Evolutionary conservation across 768 basidiomycete species (phyloP).

Genomic region (Candolleomyces eurysporus): DNA sequence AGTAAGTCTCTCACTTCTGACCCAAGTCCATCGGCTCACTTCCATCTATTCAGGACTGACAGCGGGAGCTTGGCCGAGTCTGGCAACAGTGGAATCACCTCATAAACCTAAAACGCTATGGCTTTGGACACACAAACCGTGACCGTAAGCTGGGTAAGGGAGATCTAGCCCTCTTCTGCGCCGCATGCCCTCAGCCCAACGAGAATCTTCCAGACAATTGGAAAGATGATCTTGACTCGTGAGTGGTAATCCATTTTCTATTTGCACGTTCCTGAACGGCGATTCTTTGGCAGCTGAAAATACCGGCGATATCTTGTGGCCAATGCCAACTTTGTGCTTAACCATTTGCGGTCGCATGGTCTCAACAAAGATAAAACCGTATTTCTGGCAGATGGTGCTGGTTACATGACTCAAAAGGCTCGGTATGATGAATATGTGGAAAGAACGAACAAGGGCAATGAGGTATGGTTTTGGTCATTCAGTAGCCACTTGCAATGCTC

Average conservation of each 20-base stretch:
- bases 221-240: not conserved
- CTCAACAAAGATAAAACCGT: not conserved
- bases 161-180: slow-evolving; percentile 15
- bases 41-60: not conserved
- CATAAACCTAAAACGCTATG: slow-evolving; percentile 13
- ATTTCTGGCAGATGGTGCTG: not conserved
- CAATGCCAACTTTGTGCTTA: not conserved
- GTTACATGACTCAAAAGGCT: not conserved
- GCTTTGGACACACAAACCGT: slow-evolving; percentile 11
- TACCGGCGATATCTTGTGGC: not conserved
- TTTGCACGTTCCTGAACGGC: not conserved
- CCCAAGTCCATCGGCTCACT: no score
- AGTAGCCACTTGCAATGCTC: no score
- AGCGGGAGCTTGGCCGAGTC: not conserved
- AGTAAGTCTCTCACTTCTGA: no score
- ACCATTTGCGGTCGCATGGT: not conserved
- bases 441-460: not conserved
- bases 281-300: not conserved
- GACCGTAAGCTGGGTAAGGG: slow-evolving; percentile 2
- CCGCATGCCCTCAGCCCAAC: slow-evolving; percentile 24
- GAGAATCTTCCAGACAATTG: slow-evolving; percentile 23
- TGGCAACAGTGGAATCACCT: slow-evolving; percentile 1
- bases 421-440: not conserved
- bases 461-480: not conserved
- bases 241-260: not conserved